Evolutionary conservation across 371 early-diverging fungal species (phyloP), one percentile per base, ranked within the genome.

Genomic region (Syncephalis plumigaleata): DNA sequence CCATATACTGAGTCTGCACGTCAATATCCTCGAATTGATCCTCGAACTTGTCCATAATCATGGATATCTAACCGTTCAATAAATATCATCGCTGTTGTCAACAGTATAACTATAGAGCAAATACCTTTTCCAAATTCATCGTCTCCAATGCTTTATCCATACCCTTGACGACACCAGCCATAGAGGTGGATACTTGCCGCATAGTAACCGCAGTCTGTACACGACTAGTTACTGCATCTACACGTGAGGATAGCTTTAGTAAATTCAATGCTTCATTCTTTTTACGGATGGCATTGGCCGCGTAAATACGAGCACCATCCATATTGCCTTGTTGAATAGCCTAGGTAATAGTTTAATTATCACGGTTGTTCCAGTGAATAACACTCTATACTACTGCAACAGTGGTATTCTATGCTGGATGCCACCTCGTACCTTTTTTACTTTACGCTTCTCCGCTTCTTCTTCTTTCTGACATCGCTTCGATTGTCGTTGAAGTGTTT

Each of bases 201-300:
- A 93, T 97, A 0, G 89, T 88, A 43, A 90, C 87, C 0, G 95
- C 94, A 2, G 92, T 93, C 58, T 93, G 91, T 9, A 95, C 89
- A 45, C 91, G 68, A 45, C 81, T 75, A 13, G 93, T 83, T 2
- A 89, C 89, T 5, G 87, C 94, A 58, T 94, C 95, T 47, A 97
- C 81, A 38, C 94, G 75, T 44, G 88, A 87, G 16, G 87, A 69
- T 27, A 97, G 70, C 48, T 83, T 71, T 27, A 91, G 67, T 27
- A 92, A 55, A 57, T 97, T 91, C 31, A 94, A 66, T 1, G 81
- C 55, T 63, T 94, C 95, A 54, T 84, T 92, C 75, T 92, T 90
- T 64, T 97, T 97, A 56, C 97, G 74, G 54, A 97, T 97, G n/a
- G 91, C 92, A 56, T 92, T 91, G 5, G 84, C 74, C n/a, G 92